A percentile compares a stretch with the other conserved stretches of the same genome.
Evolutionary conservation across 768 basidiomycete species (phyloP).

Genomic region (Russula sp.): DNA sequence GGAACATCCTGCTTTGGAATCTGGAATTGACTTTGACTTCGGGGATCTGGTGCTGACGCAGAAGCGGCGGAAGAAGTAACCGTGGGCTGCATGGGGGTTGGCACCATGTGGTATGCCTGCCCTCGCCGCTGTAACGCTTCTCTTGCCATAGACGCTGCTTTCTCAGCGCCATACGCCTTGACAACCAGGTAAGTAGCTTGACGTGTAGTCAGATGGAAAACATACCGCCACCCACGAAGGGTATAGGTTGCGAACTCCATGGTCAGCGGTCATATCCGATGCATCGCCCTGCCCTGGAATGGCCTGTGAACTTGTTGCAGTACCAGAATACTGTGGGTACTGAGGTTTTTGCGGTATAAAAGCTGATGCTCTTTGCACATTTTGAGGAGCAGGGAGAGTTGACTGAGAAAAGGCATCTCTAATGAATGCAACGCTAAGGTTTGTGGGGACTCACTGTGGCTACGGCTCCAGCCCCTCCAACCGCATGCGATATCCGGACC

Average conservation of each 20-base stretch:
- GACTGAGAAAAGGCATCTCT: background rate
- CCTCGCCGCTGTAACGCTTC: background rate
- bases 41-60: background rate
- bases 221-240: slow-evolving; percentile 8
- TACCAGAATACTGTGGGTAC: background rate
- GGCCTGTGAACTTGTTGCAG: background rate
- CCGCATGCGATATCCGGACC: background rate
- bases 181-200: background rate
- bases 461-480: background rate
- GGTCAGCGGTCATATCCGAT: background rate
- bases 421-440: background rate
- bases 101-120: background rate
- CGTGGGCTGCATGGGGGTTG: background rate
- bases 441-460: slow-evolving; percentile 5
- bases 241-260: background rate
- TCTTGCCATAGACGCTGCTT: background rate
- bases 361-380: background rate
- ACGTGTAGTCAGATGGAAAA: background rate
- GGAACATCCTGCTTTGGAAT: background rate
- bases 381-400: background rate
- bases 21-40: background rate
- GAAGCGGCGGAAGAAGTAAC: background rate
- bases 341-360: background rate
- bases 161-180: slow-evolving; percentile 2
- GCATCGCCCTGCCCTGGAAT: background rate